A percentile compares a stretch with the other conserved stretches of the same genome.
Evolutionary conservation across 1,284 basidiomycete species (phyloP).

Genomic region (Cutaneotrichosporon cavernicola): DNA sequence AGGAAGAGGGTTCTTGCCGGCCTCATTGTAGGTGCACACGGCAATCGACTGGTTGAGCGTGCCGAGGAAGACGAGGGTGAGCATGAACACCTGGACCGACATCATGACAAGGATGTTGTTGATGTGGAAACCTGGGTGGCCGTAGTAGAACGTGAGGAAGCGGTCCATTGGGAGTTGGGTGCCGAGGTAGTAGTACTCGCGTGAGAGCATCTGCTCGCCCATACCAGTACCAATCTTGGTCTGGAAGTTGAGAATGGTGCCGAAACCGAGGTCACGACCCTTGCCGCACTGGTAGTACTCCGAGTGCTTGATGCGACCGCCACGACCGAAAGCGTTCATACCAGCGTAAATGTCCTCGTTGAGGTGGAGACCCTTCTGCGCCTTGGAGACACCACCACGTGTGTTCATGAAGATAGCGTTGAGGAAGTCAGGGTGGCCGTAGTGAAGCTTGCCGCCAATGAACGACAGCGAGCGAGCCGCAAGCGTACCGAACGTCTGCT

Average conservation of each 20-base stretch:
- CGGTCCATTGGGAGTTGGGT: slow-evolving; percentile 98
- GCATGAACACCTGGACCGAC: slow-evolving; percentile 88
- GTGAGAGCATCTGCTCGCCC: slow-evolving; percentile 99
- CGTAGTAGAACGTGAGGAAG: slow-evolving; percentile 99
- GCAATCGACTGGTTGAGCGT: slow-evolving; percentile 76
- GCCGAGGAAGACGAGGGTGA: slow-evolving; percentile 84
- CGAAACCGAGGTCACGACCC: slow-evolving; percentile 97
- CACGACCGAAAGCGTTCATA: slow-evolving; percentile 96
- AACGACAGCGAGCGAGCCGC: slow-evolving; percentile 91
- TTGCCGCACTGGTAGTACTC: slow-evolving; percentile 98
- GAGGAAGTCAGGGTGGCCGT: slow-evolving; percentile 96
- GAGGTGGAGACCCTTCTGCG: slow-evolving; percentile 95
- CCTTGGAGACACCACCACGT: slow-evolving; percentile 96
- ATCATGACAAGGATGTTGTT: slow-evolving; percentile 98
- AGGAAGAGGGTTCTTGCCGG: slow-evolving; percentile 58
- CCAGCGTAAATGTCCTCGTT: slow-evolving; percentile 99
- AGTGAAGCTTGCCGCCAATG: slow-evolving; percentile 98
- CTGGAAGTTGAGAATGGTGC: slow-evolving; percentile 98
- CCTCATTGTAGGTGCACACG: slow-evolving; percentile 72
- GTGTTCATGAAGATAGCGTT: slow-evolving; percentile 98
- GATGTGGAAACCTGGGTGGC: slow-evolving; percentile 99
- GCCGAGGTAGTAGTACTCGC: slow-evolving; percentile 98
- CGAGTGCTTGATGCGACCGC: slow-evolving; percentile 96
- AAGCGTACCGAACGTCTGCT: slow-evolving; percentile 98
- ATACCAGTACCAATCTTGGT: slow-evolving; percentile 99